phyloP scores from a whole-genome alignment of 345 rosid genomes.

The Lumnitzera littorea region DNA sequence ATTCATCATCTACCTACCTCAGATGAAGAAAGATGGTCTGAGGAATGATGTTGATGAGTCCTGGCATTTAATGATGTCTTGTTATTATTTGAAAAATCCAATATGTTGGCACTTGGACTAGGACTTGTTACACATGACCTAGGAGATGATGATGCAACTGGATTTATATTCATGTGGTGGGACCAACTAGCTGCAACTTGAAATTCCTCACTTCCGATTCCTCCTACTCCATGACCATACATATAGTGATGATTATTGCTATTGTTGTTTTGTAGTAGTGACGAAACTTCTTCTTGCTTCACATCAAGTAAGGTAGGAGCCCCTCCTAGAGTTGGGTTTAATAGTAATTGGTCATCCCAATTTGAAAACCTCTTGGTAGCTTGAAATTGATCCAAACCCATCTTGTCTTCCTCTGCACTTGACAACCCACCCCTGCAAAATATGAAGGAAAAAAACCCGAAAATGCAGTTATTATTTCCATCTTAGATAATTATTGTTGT shows the following conservation, averaged over 20 bases:
- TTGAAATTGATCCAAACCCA: conserved; percentile 23
- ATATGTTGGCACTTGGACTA: conserved; percentile 40
- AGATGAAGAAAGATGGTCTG: conserved; percentile 53
- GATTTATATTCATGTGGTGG: conserved; percentile 11
- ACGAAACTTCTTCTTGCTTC: conserved; percentile 27
- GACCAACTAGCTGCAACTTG: conserved; percentile 31
- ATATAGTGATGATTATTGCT: conserved; percentile 2
- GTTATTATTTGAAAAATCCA: conserved; percentile 67
- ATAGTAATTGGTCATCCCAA: conserved; percentile 38
- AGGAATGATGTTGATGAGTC: conserved; percentile 23
- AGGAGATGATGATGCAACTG: conserved; percentile 41
- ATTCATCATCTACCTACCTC: conserved; percentile 34
- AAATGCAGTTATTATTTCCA: not conserved
- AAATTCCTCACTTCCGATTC: conserved; percentile 19
- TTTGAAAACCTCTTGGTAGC: conserved; percentile 58
- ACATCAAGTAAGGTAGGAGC: conserved; percentile 28
- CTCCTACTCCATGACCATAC: conserved; percentile 18
- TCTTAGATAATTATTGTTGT: not conserved
- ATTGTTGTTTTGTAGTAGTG: conserved; percentile 16
- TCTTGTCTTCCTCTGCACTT: conserved; percentile 44
- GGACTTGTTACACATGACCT: conserved; percentile 64
- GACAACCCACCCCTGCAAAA: conserved; percentile 64
- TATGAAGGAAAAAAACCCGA: not conserved
- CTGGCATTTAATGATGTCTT: conserved; percentile 24
- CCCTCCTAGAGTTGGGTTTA: no score